Evolutionary conservation across 352 stramenopile genomes (phyloP), one percentile per base, ranked within the genome.

Genomic region (Phytopythium aichiense): DNA sequence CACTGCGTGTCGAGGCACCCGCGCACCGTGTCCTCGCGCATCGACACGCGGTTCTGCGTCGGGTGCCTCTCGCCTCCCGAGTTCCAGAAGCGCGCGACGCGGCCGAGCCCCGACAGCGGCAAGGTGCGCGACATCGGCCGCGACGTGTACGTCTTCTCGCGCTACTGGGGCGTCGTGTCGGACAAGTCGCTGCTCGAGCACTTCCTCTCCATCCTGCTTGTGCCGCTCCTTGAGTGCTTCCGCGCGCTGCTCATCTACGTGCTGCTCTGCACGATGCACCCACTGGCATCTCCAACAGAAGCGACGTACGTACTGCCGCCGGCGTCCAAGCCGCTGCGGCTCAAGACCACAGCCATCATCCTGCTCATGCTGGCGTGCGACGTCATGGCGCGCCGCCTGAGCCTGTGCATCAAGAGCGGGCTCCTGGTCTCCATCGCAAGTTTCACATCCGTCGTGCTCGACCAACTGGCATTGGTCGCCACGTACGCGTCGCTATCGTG

Each of bases 151-250:
- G 75, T 93, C 9, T 92, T 93, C 63, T 91, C 84, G 25, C 84
- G 86, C 38, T 93, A 94, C 56, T 90, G 85, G 82, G 79, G 84
- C 49, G 84, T 94, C 18, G 77, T 84, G 23, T 94, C 85, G 16
- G 74, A 94, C 73, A 84, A 86, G 59, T 88, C 85, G 49, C 64
- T 89, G 28, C 48, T 88, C 42, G 68, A 71, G 33, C 83, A 94
- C 64, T 89, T 92, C 49, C 55, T 89, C 13, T 80, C 77, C 23
- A 49, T 92, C 5, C 43, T 77, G 16, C 58, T 89, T 25, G 81
- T 84, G 22, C 85, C 85, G 13, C n/a, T 94, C 33, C 48, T 92
- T 45, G 83, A 92, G 53, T 75, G 66, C 23, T 57, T 89, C 7
- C 79, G 83, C 18, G 79, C 78, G n/a, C 57, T 92, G 56, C 57